Evolutionary conservation across 1,284 basidiomycete genomes (phyloP), one percentile per base, ranked within the genome.

Genomic region (Fistulinella staudtii): DNA sequence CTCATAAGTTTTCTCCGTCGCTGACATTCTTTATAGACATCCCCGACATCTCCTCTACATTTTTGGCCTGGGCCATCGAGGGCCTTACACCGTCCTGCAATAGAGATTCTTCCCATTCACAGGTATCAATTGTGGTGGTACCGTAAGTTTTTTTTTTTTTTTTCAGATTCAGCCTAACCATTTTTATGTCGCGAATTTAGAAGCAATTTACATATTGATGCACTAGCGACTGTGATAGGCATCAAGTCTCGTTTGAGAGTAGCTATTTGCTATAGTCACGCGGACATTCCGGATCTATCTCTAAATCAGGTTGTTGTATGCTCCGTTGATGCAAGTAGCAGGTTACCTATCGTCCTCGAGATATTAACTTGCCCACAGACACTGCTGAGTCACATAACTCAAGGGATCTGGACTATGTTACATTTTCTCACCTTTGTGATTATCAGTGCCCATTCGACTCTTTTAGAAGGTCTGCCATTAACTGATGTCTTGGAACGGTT

Each of bases 371-470:
- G 33, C 42, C 24, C 15, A 28, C 41, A 71, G 67, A 51, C 55
- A 43, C 54, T 67, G 39, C 49, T 59, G 15, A 56, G 57, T 36
- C 63, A 59, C 22, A 39, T 71, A 24, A 22, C 45, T n/a, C 53
- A 50, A 20, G 63, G 68, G 52, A 46, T 58, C 63, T 41, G 65
- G 54, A 36, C 62, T 43, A 54, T 73, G 57, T 53, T 68, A 9
- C 71, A 76, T 47, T 51, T 76, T 21, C 64, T 70, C 48, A 54
- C 71, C 17, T 47, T 80, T 35, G 57, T 78, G 18, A 61, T 79
- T 43, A 58, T 60, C 40, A 65, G 76, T 48, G 69, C 60, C 49
- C 49, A 65, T 27, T 48, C 48, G 17, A 38, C 57, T 21, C 23
- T 58, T 46, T 45, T 52, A 53, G 36, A 53, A 42, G 46, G 57